These are phyloP conservation scores for Dendrobium chrysotoxum DNA, from an alignment of 106 monocot genomes.

Conservation along the genomic window DNA sequence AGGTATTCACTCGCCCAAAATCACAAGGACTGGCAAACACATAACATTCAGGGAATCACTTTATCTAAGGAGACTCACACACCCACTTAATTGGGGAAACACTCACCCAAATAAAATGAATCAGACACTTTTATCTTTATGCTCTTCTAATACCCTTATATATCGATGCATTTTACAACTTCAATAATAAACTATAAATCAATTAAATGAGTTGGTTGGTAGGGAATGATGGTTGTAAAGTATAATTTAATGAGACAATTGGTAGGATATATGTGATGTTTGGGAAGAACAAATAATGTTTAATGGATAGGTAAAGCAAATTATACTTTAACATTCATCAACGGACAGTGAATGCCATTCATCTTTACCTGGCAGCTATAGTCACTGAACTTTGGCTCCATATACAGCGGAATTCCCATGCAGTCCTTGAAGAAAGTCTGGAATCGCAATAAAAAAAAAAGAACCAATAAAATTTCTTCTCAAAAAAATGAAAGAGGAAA, in stretches of 20 bases:
- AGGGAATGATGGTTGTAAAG: not conserved
- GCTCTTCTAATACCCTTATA: too few species aligned
- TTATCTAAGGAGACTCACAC: too few species aligned
- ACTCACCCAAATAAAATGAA: too few species aligned
- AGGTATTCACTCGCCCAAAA: too few species aligned
- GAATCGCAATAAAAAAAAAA: not conserved
- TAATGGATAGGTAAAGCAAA: not conserved
- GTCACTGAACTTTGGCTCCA: constrained; percentile 93
- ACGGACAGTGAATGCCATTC: not conserved
- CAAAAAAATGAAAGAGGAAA: not conserved
- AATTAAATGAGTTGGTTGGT: not conserved
- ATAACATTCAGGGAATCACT: too few species aligned
- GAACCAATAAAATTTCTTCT: not conserved
- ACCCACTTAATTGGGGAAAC: too few species aligned
- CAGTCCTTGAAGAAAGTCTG: constrained; percentile 82
- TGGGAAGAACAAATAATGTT: not conserved
- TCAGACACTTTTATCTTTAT: too few species aligned
- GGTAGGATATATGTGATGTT: not conserved
- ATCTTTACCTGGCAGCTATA: constrained; percentile 86
- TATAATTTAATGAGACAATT: too few species aligned
- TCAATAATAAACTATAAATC: not conserved
- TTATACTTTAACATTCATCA: not conserved
- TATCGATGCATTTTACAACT: not conserved
- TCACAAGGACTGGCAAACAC: too few species aligned
- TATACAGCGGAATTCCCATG: constrained; percentile 90